Base-by-base conservation (phyloP, 2,329 filamentous ascomycete species). In the Exophiala dermatitidis region DNA sequence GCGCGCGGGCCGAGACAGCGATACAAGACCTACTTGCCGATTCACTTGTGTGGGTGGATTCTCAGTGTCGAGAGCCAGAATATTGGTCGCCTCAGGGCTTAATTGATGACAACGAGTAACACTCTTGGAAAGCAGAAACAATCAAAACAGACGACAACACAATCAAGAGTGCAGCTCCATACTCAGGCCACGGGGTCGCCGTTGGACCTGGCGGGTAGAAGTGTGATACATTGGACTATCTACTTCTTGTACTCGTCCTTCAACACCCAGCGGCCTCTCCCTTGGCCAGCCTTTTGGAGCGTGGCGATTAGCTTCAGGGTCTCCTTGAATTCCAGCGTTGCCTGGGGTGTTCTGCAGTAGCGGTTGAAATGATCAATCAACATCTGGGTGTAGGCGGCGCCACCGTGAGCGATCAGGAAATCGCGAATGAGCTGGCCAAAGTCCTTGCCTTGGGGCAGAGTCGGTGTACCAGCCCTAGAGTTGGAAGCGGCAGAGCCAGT, bases 21-120 rank as follows among this genome's bases (percentile, higher is more conserved):
- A 79, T 97, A 48, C 89, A 96, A 58, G 93, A 98, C 69, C 73
- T 98, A 33, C 77, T 97, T 48, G 83, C 85, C 0, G 89, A 94
- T 64, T 89, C 90, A 48, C 81, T 98, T 74, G 81, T 98, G 9
- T 98, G 93, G 93, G 83, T 97, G 4, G 93, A 98, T 70, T 82
- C 81, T 61, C 90, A 96, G 72, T 83, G 77, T 33, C 77, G 80
- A 5, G 91, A 97, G 72, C 90, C 84, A 69, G 90, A 97, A 70
- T 98, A 96, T 65, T 98, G 93, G 93, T 75, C 74, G 29, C 74
- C 74, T 5, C 72, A 74, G 54, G 70, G 69, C 48, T 60, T 74
- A 9, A 60, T 74, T 8, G 70, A 69, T 56, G 71, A 74, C 50
- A 69, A 66, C 53, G 65, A 67, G 36, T 73, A 64, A 72, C 29